Base-by-base conservation (phyloP, 352 stramenopile species). In the Globisporangium alternatum region DNA sequence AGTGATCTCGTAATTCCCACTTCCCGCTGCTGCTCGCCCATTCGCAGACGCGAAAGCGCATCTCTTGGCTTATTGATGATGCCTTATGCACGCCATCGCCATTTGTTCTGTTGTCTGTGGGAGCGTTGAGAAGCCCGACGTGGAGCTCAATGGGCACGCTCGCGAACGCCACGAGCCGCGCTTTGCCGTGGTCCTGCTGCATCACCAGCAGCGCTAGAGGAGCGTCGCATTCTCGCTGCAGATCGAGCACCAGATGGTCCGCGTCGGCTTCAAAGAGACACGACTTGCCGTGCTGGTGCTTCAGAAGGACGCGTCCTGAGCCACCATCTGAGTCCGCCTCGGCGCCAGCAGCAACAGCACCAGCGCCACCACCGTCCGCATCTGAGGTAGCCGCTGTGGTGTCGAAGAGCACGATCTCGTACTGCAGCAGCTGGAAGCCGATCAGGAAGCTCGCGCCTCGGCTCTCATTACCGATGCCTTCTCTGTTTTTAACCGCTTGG, bases 401-500 rank as follows among this genome's bases (percentile, higher is more conserved):
- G 56, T 82, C 75, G 21, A 86, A 80, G 37, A 83, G 37, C 44
- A 86, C 71, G 49, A 86, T 80, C 47, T 86, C 77, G 52, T 75
- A 79, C 61, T 82, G 73, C 8, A 83, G 51, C 47, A 86, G 62
- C 60, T 83, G 77, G 43, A 86, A 86, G 22, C 68, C 77, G 19
- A 82, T 19, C 0, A 83, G 39, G 3, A 77, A 49, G 19, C 17
- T 2, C 17, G 25, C 49, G 19, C 25, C 10, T 3, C 56, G n/a
- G 63, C 33, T 19, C 22, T 30, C 1, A 30, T 49, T 35, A 12
- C 2, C 19, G 5, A 28, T 41, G 10, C 33, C 19, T 48, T 48
- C 5, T 22, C n/a, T 37, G 37, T 10, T 59, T 10, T 19, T 56
- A 1, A 3, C 0, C 31, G 28, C 8, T 8, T 31, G 7, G 1